These are phyloP conservation scores for Candida loeiensis DNA, from an alignment of 805 yeast species.

Conservation along the genomic window DNA sequence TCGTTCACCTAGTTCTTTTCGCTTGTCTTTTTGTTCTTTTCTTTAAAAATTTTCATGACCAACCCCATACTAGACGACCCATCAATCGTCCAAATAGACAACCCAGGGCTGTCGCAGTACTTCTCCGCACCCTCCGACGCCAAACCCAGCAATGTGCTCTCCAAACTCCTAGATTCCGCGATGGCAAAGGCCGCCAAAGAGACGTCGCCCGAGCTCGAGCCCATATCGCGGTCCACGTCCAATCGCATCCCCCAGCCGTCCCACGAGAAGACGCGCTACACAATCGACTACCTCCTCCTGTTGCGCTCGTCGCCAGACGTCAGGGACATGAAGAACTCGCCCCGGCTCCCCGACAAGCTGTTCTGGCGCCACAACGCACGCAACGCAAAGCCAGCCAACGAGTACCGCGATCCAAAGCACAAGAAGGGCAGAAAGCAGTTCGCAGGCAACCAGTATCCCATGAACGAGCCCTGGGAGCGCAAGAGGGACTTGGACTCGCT, in stretches of 20 bases:
- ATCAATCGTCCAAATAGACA: constrained; percentile 22
- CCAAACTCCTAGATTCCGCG: constrained; percentile 43
- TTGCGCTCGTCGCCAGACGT: constrained; percentile 37
- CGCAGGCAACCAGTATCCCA: constrained; percentile 1
- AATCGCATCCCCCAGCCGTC: background rate
- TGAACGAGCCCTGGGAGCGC: constrained; percentile 30
- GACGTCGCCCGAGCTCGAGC: constrained; percentile 34
- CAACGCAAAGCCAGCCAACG: constrained; percentile 8
- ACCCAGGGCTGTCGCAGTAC: constrained; percentile 8
- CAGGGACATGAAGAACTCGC: constrained; percentile 24
- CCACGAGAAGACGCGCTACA: constrained; percentile 16
- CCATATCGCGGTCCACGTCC: constrained; percentile 2
- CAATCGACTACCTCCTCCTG: constrained; percentile 26
- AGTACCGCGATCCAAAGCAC: constrained; percentile 13
- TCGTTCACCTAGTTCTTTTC: no score
- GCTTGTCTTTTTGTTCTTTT: background rate
- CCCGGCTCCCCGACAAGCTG: constrained; percentile 42
- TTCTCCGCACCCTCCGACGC: constrained; percentile 11
- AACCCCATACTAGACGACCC: constrained; percentile 29
- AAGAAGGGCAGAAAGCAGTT: constrained; percentile 13
- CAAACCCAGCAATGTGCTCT: constrained; percentile 36
- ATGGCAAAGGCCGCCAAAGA: constrained; percentile 47
- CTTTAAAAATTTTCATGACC: background rate
- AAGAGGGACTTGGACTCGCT: constrained; percentile 29
- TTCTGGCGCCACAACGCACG: constrained; percentile 45